phyloP scores from a whole-genome alignment of 345 rosid species.

The Rhodomyrtus tomentosa region DNA sequence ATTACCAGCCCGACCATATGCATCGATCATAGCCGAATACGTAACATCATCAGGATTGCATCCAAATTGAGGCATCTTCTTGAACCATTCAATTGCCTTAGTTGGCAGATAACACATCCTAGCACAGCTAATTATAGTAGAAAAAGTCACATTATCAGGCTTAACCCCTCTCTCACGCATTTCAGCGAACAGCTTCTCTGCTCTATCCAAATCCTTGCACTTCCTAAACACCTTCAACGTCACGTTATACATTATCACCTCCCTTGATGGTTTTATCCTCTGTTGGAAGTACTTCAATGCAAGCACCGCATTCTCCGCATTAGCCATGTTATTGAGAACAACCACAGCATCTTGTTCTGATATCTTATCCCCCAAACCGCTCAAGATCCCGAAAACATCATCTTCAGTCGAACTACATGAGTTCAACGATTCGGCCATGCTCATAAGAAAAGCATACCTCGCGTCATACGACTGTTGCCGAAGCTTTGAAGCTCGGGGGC shows the following conservation, averaged over 20 bases:
- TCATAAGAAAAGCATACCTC: conserved; percentile 62
- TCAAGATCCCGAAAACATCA: conserved; percentile 28
- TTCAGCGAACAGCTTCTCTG: conserved; percentile 63
- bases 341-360: conserved; percentile 77
- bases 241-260: conserved; percentile 70
- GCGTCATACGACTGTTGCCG: conserved; percentile 50
- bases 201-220: conserved; percentile 41
- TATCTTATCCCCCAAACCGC: conserved; percentile 34
- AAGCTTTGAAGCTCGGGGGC: conserved; percentile 67
- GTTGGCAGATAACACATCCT: conserved; percentile 42
- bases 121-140: conserved; percentile 68
- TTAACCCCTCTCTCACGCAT: conserved; percentile 60
- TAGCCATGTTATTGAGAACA: conserved; percentile 71
- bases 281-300: conserved; percentile 38
- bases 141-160: conserved; percentile 70
- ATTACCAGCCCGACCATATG: conserved; percentile 70
- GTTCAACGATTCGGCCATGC: conserved; percentile 50
- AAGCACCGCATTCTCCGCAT: conserved; percentile 46
- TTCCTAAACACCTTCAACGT: conserved; percentile 67
- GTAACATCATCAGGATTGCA: conserved; percentile 67
- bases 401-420: conserved; percentile 24
- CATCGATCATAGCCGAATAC: conserved; percentile 62
- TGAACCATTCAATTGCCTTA: conserved; percentile 82
- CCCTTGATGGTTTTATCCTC: conserved; percentile 29
- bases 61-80: conserved; percentile 62